Evolutionary conservation across 2,329 filamentous ascomycete species (phyloP).

Genomic region (Gyromitra esculenta): DNA sequence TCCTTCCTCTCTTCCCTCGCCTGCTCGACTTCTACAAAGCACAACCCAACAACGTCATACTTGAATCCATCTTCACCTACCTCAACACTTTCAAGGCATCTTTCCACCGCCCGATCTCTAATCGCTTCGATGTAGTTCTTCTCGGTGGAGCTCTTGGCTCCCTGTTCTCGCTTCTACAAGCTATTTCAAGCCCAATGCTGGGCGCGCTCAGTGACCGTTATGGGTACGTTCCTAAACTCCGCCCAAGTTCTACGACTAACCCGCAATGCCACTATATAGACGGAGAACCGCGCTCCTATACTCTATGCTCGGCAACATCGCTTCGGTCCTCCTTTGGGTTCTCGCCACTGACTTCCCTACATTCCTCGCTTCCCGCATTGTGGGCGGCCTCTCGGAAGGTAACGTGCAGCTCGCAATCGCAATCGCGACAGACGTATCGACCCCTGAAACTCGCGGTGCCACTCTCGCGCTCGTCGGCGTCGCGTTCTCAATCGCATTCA

Average conservation of each 20-base stretch:
- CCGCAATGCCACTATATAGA: conserved; percentile 13
- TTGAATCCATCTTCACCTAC: conserved; percentile 80
- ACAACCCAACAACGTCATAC: conserved; percentile 69
- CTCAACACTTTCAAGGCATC: conserved; percentile 94
- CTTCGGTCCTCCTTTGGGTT: conserved; percentile 94
- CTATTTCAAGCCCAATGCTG: conserved; percentile 89
- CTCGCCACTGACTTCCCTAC: conserved; percentile 92
- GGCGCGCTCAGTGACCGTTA: conserved; percentile 86
- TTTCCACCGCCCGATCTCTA: conserved; percentile 91
- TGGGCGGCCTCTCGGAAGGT: conserved; percentile 93
- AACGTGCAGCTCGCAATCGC: conserved; percentile 96
- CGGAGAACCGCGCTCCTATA: conserved; percentile 80
- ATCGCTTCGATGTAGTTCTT: conserved; percentile 95
- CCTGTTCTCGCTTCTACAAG: conserved; percentile 91
- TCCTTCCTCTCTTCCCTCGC: conserved; percentile 93
- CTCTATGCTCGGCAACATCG: conserved; percentile 91
- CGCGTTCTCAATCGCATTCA: conserved; percentile 97
- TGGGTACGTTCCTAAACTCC: conserved; percentile 67
- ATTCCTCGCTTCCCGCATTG: conserved; percentile 89
- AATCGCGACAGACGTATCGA: conserved; percentile 95
- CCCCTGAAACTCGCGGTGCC: conserved; percentile 81
- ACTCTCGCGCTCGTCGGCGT: conserved; percentile 97
- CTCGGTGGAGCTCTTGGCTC: conserved; percentile 93
- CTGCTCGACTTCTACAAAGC: conserved; percentile 86
- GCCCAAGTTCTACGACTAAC: conserved; percentile 3